Conservation (phyloP, 2,329 filamentous ascomycete genomes). For the Cladophialophora chaetospira region DNA sequence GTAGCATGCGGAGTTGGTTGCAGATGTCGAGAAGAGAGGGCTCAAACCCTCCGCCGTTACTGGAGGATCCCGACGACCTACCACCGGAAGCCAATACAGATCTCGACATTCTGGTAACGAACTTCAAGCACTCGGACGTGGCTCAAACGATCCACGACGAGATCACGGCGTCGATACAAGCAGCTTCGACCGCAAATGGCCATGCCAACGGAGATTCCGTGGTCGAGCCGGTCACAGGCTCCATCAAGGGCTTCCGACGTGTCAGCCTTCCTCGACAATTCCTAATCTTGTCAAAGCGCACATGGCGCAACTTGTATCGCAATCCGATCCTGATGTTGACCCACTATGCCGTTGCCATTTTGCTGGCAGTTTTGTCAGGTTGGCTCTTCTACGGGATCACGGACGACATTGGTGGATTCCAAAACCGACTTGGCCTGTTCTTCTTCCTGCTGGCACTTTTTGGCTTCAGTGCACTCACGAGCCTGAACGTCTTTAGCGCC, state of each 20-base stretch:
- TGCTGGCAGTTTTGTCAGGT: conserved; percentile 89
- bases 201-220: conserved; percentile 58
- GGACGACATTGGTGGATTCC: conserved; percentile 95
- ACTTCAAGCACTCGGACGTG: conserved; percentile 77
- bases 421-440: conserved; percentile 94
- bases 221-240: conserved; percentile 46
- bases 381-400: conserved; percentile 96
- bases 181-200: conserved; percentile 68
- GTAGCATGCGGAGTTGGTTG: conserved; percentile 60
- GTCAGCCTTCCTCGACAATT: conserved; percentile 82
- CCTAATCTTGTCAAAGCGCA: conserved; percentile 81
- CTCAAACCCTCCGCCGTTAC: conserved; percentile 59
- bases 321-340: conserved; percentile 98
- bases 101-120: conserved; percentile 75
- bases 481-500: conserved; percentile 86
- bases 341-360: conserved; percentile 94
- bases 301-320: conserved; percentile 95
- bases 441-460: conserved; percentile 96
- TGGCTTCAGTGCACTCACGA: conserved; percentile 94
- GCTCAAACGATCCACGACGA: conserved; percentile 74
- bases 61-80: conserved; percentile 69
- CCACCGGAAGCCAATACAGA: conserved; percentile 69
- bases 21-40: conserved; percentile 58
- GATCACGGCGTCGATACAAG: conserved; percentile 68
- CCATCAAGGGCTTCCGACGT: conserved; percentile 77